Evolutionary conservation across 1,284 basidiomycete species (phyloP), one percentile per base, ranked within the genome.

Genomic region (Sporisorium sorghi): DNA sequence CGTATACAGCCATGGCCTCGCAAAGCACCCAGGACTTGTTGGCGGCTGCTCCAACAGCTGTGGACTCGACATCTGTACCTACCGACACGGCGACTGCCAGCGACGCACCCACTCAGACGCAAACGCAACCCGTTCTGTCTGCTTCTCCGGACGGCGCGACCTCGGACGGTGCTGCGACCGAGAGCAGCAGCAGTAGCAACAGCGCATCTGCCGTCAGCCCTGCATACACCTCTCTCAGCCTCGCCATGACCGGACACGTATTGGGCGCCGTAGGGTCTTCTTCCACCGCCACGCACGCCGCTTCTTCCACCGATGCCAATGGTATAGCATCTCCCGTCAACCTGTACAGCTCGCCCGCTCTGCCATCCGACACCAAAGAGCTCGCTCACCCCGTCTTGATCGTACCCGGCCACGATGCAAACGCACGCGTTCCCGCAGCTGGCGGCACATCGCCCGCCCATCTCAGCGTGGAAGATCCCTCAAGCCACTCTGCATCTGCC

Each of bases 311-410:
- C 15, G 52, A 57, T 30, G 30, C 26, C 24, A 40, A 39, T 9
- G 35, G 53, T 3, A 26, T 43, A 1, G 17, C 44, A 9, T 44
- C 54, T 17, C 21, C 64, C 7, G 50, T 21, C 66, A 67, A 26
- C 64, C 37, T 75, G 2, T 71, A 60, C 59, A 71, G 67, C 54
- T 63, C 68, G 10, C 73, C 57, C 21, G 51, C 73, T 4, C 26
- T 58, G 17, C 63, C 73, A 6, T 48, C 63, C 23, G 57, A 63
- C 42, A 58, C 63, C n/a, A 71, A 53, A 7, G 48, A 71, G 10
- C 63, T 71, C 21, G 67, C 72, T n/a, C 68, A 64, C 17, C 67
- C 68, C 3, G 59, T 67, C 21, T 21, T 63, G 23, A 65, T 67
- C 33, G 24, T 61, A 14, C 40, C 67, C 21, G 30, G 49, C 40